Conservation (phyloP, 805 yeast species). For the Saccharomycopsis amapae region DNA sequence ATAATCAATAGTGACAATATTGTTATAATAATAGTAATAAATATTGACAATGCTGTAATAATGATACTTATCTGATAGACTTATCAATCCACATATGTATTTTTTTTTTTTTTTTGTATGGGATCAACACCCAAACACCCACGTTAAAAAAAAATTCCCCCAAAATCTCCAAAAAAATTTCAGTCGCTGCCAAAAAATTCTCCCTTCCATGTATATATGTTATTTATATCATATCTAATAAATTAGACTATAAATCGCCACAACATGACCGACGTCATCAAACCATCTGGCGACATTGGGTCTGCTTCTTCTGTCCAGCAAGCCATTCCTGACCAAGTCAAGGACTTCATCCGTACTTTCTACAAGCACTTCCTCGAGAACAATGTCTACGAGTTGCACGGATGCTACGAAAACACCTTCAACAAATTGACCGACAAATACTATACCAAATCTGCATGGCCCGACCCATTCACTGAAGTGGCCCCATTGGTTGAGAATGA, state of each 20-base stretch:
- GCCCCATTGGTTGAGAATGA: constrained; percentile 39
- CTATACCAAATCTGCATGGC: constrained; percentile 39
- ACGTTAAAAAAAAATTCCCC: too few species aligned
- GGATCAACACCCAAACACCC: too few species aligned
- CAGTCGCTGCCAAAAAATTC: too few species aligned
- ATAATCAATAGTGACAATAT: too few species aligned
- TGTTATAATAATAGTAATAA: too few species aligned
- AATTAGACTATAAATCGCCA: neutral
- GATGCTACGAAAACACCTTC: constrained; percentile 39
- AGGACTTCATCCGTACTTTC: constrained; percentile 37
- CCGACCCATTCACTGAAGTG: constrained; percentile 37
- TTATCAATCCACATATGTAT: neutral
- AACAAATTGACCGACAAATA: constrained; percentile 39
- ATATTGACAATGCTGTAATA: too few species aligned
- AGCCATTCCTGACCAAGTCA: constrained; percentile 37
- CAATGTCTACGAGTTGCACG: constrained; percentile 36
- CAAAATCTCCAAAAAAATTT: too few species aligned
- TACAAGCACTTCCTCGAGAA: constrained; percentile 37
- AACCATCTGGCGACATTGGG: neutral
- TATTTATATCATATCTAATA: too few species aligned
- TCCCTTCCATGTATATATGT: too few species aligned
- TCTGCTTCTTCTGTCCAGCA: neutral
- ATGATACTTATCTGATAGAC: too few species aligned
- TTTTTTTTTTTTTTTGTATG: neutral
- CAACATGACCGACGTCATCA: neutral